These are phyloP conservation scores for Penicillium desertorum DNA, from an alignment of 495 filamentous ascomycete species.

Conservation along the genomic window DNA sequence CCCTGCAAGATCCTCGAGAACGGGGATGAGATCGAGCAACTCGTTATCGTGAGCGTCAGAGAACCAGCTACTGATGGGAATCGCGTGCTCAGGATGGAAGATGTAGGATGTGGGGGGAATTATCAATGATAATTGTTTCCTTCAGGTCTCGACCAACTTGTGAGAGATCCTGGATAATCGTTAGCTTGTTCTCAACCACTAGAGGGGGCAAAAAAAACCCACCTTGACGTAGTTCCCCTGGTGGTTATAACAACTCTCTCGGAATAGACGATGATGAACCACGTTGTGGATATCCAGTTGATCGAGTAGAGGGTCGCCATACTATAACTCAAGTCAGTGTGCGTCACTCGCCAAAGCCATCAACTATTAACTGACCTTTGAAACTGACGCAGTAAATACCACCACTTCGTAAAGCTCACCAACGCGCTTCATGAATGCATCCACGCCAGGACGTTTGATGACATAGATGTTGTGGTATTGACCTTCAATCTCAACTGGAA, in stretches of 20 bases:
- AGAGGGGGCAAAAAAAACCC: constrained; percentile 7
- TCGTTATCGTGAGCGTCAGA: constrained; percentile 99
- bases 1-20: constrained; percentile 94
- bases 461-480: constrained; percentile 99
- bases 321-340: constrained; percentile 51
- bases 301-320: constrained; percentile 93
- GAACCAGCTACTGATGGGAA: constrained; percentile 99
- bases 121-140: constrained; percentile 99
- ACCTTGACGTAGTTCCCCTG: constrained; percentile 99
- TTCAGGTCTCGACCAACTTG: constrained; percentile 94
- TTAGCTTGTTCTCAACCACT: constrained; percentile 15
- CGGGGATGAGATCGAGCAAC: constrained; percentile 94
- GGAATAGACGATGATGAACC: constrained; percentile 93
- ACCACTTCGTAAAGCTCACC: constrained; percentile 98
- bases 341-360: constrained; percentile 10
- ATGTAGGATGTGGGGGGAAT: constrained; percentile 99
- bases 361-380: constrained; percentile 66
- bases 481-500: constrained; percentile 98
- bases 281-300: constrained; percentile 97
- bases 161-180: constrained; percentile 69
- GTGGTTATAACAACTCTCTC: constrained; percentile 98
- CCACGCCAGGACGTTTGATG: constrained; percentile 95
- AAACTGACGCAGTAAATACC: constrained; percentile 97
- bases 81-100: constrained; percentile 98
- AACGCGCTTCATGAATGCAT: constrained; percentile 98